These are phyloP conservation scores for Funneliformis caledonium DNA, from an alignment of 371 early-diverging fungal genomes.

Conservation along the genomic window DNA sequence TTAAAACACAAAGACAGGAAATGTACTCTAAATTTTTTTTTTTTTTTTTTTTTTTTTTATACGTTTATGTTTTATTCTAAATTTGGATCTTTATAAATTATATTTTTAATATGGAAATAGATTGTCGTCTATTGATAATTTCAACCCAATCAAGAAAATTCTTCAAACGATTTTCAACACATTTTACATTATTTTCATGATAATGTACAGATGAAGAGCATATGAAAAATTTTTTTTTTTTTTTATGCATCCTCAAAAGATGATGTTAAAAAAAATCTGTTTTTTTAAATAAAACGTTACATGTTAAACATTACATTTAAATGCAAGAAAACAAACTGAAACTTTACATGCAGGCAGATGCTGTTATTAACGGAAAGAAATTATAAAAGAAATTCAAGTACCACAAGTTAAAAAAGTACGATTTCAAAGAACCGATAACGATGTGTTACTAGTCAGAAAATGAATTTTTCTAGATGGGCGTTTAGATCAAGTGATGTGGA, in stretches of 20 bases:
- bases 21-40: too few species aligned
- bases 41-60: not conserved
- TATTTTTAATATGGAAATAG: not conserved
- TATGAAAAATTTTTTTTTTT: too few species aligned
- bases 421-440: not conserved
- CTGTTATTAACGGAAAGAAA: too few species aligned
- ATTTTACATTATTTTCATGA: too few species aligned
- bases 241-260: too few species aligned
- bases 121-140: not conserved
- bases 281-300: too few species aligned
- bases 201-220: too few species aligned
- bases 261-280: too few species aligned
- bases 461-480: not conserved
- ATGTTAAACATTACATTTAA: too few species aligned
- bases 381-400: not conserved
- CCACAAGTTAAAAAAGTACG: not conserved
- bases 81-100: not conserved
- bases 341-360: too few species aligned
- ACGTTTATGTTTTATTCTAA: not conserved
- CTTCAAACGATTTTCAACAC: not conserved
- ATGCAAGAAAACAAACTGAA: too few species aligned
- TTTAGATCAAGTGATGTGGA: not conserved
- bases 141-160: not conserved
- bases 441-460: not conserved
- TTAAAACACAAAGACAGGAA: too few species aligned